Base-by-base conservation (phyloP, 2,329 filamentous ascomycete genomes). In the Epichloe gansuensis region DNA sequence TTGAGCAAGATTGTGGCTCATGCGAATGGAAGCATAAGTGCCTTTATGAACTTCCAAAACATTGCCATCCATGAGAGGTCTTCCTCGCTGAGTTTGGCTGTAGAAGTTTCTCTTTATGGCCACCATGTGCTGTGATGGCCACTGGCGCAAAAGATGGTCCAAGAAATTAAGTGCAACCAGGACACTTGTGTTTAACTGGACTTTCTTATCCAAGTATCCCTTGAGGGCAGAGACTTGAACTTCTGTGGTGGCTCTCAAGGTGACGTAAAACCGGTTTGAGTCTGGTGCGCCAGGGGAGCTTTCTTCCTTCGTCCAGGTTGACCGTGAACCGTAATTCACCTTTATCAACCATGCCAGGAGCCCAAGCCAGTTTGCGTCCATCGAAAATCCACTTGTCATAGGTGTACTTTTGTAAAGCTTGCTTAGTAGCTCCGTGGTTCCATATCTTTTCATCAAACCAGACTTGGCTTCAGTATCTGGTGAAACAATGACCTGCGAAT, bases 161-260 rank as follows among this genome's bases (percentile, higher is more conserved):
- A 96, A 73, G 62, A 96, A 96, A 64, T 86, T 95, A 67, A 97
- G 80, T 13, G 86, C 84, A 62, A 93, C 87, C 7, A 91, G 75
- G 21, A 91, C 82, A 21, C 76, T 70, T 39, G 79, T 80, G 62
- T 85, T 79, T 65, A 86, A 86, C 1, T 74, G 68, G 21, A 76
- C 71, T 54, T 77, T 71, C 47, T 81, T 75, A 1, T 73, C 62
- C 2, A 95, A 72, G 63, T 91, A 96, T 0, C 74, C 72, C 3
- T 76, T 69, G 0, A 97, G 75, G 0, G 78, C 73, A 3, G 75
- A 69, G 50, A 97, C 77, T 44, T 86, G 78, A 23, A 98, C 78
- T 2, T 69, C 69, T n/a, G 80, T 84, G 0, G 86, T 86, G 55
- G 75, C 75, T 1, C 75, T 74, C 55, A 95, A 76, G 3, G 74